Conservation (phyloP, 176 grass and related monocot genomes). For the Melocanna baccifera region DNA sequence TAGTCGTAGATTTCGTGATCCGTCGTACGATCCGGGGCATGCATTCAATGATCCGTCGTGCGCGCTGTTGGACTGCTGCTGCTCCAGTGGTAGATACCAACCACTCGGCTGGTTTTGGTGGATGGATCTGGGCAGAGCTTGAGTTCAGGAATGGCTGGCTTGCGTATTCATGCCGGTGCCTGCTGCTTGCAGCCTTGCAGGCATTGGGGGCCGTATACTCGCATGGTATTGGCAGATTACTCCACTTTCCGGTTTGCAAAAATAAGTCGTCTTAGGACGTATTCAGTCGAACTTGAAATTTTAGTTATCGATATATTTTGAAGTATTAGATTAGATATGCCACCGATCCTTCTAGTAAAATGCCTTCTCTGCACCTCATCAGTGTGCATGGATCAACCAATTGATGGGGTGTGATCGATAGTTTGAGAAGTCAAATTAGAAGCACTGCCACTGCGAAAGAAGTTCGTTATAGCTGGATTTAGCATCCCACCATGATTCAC, state of each 20-base stretch:
- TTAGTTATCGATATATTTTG: no score
- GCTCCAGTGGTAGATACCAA: neutral
- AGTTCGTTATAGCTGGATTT: constrained; percentile 56
- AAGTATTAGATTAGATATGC: no score
- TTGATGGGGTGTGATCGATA: constrained; percentile 40
- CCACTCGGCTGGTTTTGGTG: neutral
- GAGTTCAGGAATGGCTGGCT: neutral
- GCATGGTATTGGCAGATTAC: neutral
- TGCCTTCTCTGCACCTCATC: constrained; percentile 63
- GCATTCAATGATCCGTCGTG: neutral
- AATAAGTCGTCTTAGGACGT: no score
- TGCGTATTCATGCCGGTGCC: neutral
- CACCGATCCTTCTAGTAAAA: constrained; percentile 34
- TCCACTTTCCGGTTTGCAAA: no score
- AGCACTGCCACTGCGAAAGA: constrained; percentile 4
- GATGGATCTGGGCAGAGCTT: neutral
- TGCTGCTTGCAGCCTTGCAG: neutral
- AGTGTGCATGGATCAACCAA: constrained; percentile 39
- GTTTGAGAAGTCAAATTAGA: constrained; percentile 45
- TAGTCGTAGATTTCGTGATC: neutral
- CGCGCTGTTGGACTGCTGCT: neutral
- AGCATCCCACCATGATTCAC: neutral
- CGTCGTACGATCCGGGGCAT: neutral
- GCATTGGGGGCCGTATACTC: no score
- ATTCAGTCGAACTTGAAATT: no score